Percentiles rank a stretch among this genome's conserved stretches.
phyloP scores from a whole-genome alignment of 352 stramenopile species.

The Pythium guiyangense region DNA sequence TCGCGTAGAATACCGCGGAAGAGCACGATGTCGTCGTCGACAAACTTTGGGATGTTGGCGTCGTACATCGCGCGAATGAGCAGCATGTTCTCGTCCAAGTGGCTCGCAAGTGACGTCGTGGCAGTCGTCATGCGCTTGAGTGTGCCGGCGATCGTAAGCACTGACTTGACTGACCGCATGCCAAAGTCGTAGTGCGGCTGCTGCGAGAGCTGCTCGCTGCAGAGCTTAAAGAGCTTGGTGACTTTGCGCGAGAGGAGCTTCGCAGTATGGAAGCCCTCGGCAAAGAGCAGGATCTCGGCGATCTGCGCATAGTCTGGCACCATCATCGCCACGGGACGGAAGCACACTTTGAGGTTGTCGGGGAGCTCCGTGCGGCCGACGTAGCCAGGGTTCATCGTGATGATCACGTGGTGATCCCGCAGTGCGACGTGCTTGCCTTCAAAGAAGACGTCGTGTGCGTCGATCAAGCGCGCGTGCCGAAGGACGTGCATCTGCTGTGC shows the following conservation, averaged over 20 bases:
- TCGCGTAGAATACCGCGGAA: conserved; percentile 89
- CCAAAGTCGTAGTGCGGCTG: conserved; percentile 88
- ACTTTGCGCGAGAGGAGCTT: conserved; percentile 65
- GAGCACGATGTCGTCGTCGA: conserved; percentile 85
- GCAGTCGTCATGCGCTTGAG: conserved; percentile 36
- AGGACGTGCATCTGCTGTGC: conserved; percentile 80
- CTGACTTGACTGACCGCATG: conserved; percentile 81
- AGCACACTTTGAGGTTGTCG: conserved; percentile 83
- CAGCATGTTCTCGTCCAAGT: conserved; percentile 59
- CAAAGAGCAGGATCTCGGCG: conserved; percentile 79
- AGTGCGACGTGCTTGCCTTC: conserved; percentile 53
- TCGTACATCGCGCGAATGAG: conserved; percentile 94
- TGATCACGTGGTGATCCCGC: conserved; percentile 73
- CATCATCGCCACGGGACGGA: conserved; percentile 88
- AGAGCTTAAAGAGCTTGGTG: conserved; percentile 80
- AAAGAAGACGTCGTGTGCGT: conserved; percentile 35
- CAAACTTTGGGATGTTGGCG: conserved; percentile 89
- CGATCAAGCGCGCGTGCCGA: conserved; percentile 38
- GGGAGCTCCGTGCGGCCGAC: conserved; percentile 74
- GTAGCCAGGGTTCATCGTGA: conserved; percentile 89
- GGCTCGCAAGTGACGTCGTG: conserved; percentile 12
- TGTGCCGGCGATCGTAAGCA: conserved; percentile 69
- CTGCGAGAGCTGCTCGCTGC: conserved; percentile 79
- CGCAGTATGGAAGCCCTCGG: conserved; percentile 68
- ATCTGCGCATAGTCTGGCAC: conserved; percentile 85